Conservation (phyloP, 2,329 filamentous ascomycete genomes). For the Fusarium secorum region DNA sequence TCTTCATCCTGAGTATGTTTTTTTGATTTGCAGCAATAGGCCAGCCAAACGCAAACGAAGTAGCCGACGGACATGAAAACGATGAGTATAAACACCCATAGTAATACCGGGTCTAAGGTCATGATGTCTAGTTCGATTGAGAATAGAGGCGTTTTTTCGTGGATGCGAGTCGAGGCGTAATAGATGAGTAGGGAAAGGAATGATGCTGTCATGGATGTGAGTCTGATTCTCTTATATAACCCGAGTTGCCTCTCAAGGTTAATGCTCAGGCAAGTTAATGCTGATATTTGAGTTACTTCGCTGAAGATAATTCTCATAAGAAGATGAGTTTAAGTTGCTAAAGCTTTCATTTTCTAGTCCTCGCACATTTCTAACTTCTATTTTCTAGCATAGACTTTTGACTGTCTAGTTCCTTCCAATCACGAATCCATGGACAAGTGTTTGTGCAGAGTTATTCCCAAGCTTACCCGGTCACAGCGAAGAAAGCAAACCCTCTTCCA, state of each 20-base stretch:
- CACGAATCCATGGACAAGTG: neutral
- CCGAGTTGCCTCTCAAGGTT: neutral
- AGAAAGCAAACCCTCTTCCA: neutral
- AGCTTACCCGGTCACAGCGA: neutral
- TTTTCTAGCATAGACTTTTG: neutral
- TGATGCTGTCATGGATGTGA: neutral
- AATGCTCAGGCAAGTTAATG: neutral
- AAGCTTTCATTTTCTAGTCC: neutral
- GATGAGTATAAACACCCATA: neutral
- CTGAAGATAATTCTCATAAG: neutral
- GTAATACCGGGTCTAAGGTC: accelerated
- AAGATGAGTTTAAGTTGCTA: neutral
- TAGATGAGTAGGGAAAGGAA: neutral
- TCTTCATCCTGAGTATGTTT: neutral
- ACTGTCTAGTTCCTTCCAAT: neutral
- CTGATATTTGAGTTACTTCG: neutral
- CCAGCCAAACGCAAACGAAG: neutral
- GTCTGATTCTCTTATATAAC: neutral
- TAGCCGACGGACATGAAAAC: neutral
- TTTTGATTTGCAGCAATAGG: neutral
- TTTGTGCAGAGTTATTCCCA: neutral
- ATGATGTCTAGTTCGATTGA: neutral
- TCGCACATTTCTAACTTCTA: neutral
- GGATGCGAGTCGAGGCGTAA: neutral
- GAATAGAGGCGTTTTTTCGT: neutral